Evolutionary conservation across 179 eudicot species (phyloP).

Genomic region (Nepenthes alata): DNA sequence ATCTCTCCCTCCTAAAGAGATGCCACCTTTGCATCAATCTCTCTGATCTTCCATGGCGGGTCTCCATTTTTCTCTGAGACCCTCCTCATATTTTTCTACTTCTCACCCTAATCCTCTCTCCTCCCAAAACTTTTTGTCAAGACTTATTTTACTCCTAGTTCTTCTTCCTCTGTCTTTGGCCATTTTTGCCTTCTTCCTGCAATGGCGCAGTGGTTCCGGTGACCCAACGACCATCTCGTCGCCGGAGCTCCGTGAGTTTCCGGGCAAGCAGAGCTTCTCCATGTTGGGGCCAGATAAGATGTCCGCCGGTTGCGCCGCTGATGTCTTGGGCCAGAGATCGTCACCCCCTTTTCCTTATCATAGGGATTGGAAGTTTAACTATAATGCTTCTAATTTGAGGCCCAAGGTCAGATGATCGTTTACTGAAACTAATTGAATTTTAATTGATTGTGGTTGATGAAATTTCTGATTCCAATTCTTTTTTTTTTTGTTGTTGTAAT

Average conservation of each 20-base stretch:
- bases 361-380: conserved; percentile 36
- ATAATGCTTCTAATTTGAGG: conserved; percentile 19
- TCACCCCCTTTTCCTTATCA: conserved; percentile 38
- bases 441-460: not conserved
- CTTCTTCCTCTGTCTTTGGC: conserved; percentile 22
- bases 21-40: not conserved
- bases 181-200: conserved; percentile 26
- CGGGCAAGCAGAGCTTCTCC: conserved; percentile 14
- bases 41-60: conserved; percentile 46
- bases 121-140: conserved; percentile 12
- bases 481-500: too few species aligned
- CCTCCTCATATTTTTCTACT: conserved; percentile 9
- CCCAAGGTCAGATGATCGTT: conserved; percentile 35
- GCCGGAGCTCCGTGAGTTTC: conserved; percentile 12
- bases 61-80: conserved; percentile 13
- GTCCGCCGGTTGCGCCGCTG: conserved; percentile 3
- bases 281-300: conserved; percentile 2
- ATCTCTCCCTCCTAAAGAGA: not conserved
- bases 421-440: not conserved
- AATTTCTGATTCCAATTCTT: too few species aligned
- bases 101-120: not conserved
- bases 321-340: conserved; percentile 27
- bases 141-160: conserved; percentile 23
- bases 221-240: conserved; percentile 19
- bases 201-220: conserved; percentile 35